Percentiles rank a stretch among this genome's conserved stretches.
Conservation (phyloP, 129 eudicot species). For the Centrapalus pauciflorus region DNA sequence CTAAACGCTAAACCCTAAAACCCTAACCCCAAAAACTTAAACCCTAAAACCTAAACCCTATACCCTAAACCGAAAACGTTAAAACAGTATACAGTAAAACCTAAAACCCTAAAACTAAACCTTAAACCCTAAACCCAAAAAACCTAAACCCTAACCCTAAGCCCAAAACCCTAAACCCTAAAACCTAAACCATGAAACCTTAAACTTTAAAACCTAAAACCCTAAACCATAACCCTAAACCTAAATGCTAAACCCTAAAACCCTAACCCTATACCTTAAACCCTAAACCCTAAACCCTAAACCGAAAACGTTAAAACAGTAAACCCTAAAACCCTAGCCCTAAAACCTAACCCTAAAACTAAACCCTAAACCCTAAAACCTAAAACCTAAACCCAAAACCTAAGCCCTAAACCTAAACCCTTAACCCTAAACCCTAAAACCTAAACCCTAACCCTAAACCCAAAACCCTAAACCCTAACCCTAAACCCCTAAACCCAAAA, state of each 20-base stretch:
- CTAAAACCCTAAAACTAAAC: constrained; percentile 33
- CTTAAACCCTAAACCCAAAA: constrained; percentile 44
- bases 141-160: too few species aligned
- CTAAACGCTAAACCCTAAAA: constrained; percentile 24
- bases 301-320: constrained; percentile 12
- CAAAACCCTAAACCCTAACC: constrained; percentile 30
- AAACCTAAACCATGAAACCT: constrained; percentile 22
- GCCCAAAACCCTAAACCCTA: constrained; percentile 28
- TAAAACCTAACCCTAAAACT: constrained; percentile 27
- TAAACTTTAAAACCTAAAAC: constrained; percentile 22
- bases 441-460: too few species aligned
- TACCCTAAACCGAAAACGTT: constrained; percentile 35
- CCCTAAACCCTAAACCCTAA: constrained; percentile 21
- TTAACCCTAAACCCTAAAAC: too few species aligned
- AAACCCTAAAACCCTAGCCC: too few species aligned
- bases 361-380: constrained; percentile 32
- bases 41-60: constrained; percentile 34
- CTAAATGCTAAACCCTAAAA: constrained; percentile 25
- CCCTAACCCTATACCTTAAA: constrained; percentile 29
- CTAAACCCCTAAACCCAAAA: too few species aligned
- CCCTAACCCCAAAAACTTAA: constrained; percentile 29
- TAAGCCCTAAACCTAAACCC: too few species aligned
- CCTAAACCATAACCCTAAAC: constrained; percentile 31
- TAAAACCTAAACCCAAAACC: constrained; percentile 29
- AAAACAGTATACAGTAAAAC: constrained; percentile 29